Evolutionary conservation across 257 asterid genomes (phyloP).

Genomic region (Solanum tarijense): DNA sequence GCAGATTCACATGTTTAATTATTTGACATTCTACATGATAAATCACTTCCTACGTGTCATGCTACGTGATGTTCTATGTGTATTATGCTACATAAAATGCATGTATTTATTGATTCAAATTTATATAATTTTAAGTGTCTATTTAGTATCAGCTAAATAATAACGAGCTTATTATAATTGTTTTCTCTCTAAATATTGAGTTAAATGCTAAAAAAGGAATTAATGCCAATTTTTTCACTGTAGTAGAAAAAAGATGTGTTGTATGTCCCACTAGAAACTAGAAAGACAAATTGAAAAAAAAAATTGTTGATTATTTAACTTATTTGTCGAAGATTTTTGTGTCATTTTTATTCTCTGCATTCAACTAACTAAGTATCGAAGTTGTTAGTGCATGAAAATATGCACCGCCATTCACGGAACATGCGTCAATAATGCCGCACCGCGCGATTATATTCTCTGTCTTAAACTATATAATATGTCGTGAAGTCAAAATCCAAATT

Average conservation of each 20-base stretch:
- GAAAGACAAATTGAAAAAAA: neutral
- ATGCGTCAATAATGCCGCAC: neutral
- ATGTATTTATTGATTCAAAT: too few relatives aligned
- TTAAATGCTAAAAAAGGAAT: neutral
- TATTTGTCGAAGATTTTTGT: neutral
- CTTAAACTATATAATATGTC: neutral
- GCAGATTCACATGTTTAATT: too few relatives aligned
- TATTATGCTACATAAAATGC: neutral
- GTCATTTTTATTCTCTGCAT: neutral
- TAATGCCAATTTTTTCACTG: neutral
- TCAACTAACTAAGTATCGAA: neutral
- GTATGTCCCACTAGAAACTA: neutral
- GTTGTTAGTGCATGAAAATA: neutral
- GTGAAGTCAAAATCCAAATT: neutral
- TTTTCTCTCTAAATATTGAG: neutral
- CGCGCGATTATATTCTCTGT: neutral
- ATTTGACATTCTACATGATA: too few relatives aligned
- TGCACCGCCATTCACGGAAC: constrained; percentile 13
- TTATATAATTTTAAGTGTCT: too few relatives aligned
- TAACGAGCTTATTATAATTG: too few relatives aligned
- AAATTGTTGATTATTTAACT: neutral
- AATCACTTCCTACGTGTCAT: neutral
- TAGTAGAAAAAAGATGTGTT: neutral
- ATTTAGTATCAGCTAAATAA: too few relatives aligned
- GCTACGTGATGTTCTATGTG: too few relatives aligned